phyloP scores from a whole-genome alignment of 163 green algal genomes.

The Prototheca stagnorum region DNA sequence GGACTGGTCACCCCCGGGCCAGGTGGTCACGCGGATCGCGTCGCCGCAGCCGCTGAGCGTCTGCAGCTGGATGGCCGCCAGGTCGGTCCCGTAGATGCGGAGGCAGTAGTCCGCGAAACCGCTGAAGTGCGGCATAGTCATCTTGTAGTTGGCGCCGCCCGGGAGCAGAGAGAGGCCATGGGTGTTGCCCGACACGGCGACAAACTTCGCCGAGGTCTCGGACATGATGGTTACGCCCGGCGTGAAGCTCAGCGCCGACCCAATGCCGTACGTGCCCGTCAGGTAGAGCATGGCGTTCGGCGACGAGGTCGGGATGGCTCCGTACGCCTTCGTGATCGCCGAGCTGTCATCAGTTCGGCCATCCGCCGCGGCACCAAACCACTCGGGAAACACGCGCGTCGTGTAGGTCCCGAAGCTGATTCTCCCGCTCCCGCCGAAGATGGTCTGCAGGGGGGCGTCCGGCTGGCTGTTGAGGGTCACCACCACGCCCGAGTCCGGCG shows the following conservation, averaged over 20 bases:
- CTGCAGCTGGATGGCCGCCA: slow-evolving; percentile 12
- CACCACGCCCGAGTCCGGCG: not conserved
- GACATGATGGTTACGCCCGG: slow-evolving; percentile 9
- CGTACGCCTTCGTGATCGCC: slow-evolving; percentile 4
- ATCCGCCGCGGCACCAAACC: slow-evolving; percentile 7
- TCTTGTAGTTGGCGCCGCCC: slow-evolving; percentile 10
- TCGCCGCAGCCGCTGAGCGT: slow-evolving; percentile 12
- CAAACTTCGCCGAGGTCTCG: slow-evolving; percentile 6
- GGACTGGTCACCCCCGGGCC: not conserved
- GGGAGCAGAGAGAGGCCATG: slow-evolving; percentile 2
- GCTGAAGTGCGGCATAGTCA: slow-evolving; percentile 6
- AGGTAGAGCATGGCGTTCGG: slow-evolving; percentile 16
- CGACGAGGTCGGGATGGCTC: not conserved
- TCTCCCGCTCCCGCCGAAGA: slow-evolving; percentile 7
- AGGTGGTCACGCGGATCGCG: slow-evolving; percentile 7
- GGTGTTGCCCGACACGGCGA: slow-evolving; percentile 3
- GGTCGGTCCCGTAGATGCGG: slow-evolving; percentile 5
- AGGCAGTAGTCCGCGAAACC: slow-evolving; percentile 11
- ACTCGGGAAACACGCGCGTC: slow-evolving; percentile 8
- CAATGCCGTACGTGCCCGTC: slow-evolving; percentile 8
- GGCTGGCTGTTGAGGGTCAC: slow-evolving; percentile 11
- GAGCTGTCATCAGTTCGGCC: slow-evolving; percentile 5
- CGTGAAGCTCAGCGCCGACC: slow-evolving; percentile 1
- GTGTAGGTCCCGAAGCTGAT: slow-evolving; percentile 5
- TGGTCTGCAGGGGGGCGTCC: slow-evolving; percentile 6